These are phyloP conservation scores for Dacryopinax spathularia DNA, from an alignment of 768 basidiomycete genomes.

Conservation along the genomic window DNA sequence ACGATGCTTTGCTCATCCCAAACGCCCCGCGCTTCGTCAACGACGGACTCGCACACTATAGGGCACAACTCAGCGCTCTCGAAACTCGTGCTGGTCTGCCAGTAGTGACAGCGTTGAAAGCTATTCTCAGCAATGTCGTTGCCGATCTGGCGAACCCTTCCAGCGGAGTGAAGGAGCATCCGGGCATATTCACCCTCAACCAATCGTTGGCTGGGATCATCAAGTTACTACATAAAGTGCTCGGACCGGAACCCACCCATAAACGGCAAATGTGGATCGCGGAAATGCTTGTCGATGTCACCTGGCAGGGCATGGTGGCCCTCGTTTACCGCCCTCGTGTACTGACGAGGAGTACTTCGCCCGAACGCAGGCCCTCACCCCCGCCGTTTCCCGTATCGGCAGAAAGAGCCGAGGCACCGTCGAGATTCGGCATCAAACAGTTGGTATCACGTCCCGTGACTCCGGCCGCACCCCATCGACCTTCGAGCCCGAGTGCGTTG, in stretches of 20 bases:
- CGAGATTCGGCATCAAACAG: not conserved
- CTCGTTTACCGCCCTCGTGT: constrained; percentile 40
- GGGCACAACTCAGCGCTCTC: constrained; percentile 27
- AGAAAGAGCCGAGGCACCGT: not conserved
- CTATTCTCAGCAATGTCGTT: constrained; percentile 49
- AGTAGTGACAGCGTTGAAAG: constrained; percentile 56
- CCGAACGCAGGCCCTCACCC: not conserved
- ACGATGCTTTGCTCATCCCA: constrained; percentile 37
- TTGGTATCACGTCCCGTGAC: not conserved
- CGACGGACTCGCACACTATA: constrained; percentile 48
- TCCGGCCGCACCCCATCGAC: not conserved
- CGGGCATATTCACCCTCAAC: constrained; percentile 13
- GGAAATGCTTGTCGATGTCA: constrained; percentile 52
- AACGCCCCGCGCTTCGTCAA: not conserved
- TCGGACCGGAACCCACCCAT: constrained; percentile 29
- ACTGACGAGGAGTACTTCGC: not conserved
- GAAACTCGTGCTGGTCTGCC: constrained; percentile 44
- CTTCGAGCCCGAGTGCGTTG: not conserved
- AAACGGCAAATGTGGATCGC: constrained; percentile 49
- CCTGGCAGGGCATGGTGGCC: constrained; percentile 63
- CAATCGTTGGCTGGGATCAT: constrained; percentile 8
- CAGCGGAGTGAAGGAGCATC: constrained; percentile 44
- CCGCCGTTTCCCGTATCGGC: not conserved
- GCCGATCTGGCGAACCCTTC: constrained; percentile 49
- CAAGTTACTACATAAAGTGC: constrained; percentile 22